Evolutionary conservation across 768 basidiomycete genomes (phyloP), one percentile per base, ranked within the genome.

Genomic region (Tulasnella sp.): DNA sequence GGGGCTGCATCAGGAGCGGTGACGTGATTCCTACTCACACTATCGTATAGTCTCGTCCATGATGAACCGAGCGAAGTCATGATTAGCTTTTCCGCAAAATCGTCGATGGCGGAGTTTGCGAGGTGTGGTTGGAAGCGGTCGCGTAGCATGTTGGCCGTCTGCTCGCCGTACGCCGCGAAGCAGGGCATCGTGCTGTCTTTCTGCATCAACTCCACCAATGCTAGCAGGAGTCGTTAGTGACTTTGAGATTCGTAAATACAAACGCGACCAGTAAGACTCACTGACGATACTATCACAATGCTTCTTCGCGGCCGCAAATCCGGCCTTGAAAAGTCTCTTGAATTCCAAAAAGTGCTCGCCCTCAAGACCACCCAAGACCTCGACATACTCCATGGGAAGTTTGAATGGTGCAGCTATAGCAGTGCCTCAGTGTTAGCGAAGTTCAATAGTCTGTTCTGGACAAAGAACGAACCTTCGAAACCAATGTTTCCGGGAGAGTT

Each of bases 401-500:
- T 99, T 99, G 88, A 99, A 99, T 0, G 97, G 97, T 1, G 97
- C 96, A n/a, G 96, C 97, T 75, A 8, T 31, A 15, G 31, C 12
- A 11, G 52, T 2, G 22, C 15, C 14, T 12, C 42, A 45, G 72
- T 17, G 15, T 67, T 17, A 45, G 22, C 29, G 14, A 75, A 17
- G 19, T 29, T 31, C 29, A 67, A 58, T 72, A 29, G 14, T 15
- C 71, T 11, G 11, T 45, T n/a, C 42, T n/a, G 1, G 25, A 22
- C 39, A 4, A 72, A 38, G 38, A 4, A 70, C 29, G 11, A 19
- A 75, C 74, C 74, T 84, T 99, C 97, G 82, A 99, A 99, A 36
- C 97, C 93, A 78, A 99, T 92, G 82, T 97, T 97, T 25, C 97
- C 97, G 0, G 97, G 97, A 1, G 96, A 95, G 83, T 98, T 98